Conservation (phyloP, 257 asterid species). For the Ilex asprella region DNA sequence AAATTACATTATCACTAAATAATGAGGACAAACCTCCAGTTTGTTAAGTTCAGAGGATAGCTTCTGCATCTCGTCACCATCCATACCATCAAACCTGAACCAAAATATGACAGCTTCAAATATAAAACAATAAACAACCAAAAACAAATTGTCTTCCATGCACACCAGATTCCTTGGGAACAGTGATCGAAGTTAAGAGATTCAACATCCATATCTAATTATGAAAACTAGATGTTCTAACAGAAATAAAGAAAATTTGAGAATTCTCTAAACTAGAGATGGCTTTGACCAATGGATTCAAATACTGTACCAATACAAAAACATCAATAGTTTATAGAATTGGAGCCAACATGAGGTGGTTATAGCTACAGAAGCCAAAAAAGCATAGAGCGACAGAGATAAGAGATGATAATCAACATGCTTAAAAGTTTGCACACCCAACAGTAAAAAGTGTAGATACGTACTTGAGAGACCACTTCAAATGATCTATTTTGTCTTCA, state of each 20-base stretch:
- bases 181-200: too few species aligned
- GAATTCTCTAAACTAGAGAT: too few species aligned
- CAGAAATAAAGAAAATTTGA: too few species aligned
- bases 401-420: neutral
- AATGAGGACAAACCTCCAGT: slow-evolving; percentile 53
- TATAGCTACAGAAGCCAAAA: neutral
- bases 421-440: neutral
- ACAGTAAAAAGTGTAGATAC: slow-evolving; percentile 4
- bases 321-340: too few species aligned
- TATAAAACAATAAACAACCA: too few species aligned
- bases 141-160: too few species aligned
- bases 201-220: too few species aligned
- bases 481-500: slow-evolving; percentile 78
- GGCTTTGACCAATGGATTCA: too few species aligned
- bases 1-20: slow-evolving; percentile 1
- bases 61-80: slow-evolving; percentile 32
- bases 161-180: too few species aligned
- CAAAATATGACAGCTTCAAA: neutral
- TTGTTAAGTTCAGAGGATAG: slow-evolving; percentile 44
- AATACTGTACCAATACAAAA: too few species aligned
- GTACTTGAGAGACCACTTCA: slow-evolving; percentile 83
- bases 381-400: neutral
- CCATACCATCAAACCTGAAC: slow-evolving; percentile 53
- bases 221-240: too few species aligned
- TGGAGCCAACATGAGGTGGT: too few species aligned